phyloP scores from a whole-genome alignment of 805 yeast species.

The Yarrowia sp. region DNA sequence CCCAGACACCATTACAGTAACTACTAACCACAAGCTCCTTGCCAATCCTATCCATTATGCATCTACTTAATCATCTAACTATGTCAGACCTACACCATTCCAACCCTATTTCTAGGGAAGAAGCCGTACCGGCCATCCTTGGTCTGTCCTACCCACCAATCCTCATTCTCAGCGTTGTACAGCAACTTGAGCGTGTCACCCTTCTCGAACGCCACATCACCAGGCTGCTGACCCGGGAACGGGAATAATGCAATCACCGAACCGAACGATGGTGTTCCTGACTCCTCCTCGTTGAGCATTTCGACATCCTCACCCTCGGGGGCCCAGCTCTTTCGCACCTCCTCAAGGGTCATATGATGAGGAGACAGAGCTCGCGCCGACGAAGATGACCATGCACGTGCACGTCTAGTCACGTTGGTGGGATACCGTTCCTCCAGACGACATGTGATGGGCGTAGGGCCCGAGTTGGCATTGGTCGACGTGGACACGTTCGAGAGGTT shows the following conservation, averaged over 20 bases:
- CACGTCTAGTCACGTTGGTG: slow-evolving; percentile 29
- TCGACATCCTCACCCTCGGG: slow-evolving; percentile 10
- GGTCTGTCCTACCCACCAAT: slow-evolving; percentile 53
- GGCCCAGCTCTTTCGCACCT: slow-evolving; percentile 11
- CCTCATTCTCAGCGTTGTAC: slow-evolving; percentile 41
- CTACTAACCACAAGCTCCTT: no score
- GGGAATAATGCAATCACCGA: slow-evolving; percentile 38
- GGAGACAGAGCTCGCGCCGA: slow-evolving; percentile 34
- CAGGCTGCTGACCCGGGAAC: slow-evolving; percentile 41
- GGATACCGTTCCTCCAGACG: slow-evolving; percentile 28
- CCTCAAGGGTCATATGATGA: slow-evolving; percentile 3
- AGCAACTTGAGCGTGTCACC: slow-evolving; percentile 42
- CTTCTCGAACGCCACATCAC: slow-evolving; percentile 41
- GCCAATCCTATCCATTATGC: not conserved
- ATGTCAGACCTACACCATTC: not conserved
- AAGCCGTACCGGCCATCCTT: slow-evolving; percentile 44
- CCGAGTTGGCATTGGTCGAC: not conserved
- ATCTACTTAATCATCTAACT: not conserved
- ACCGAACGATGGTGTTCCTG: not conserved
- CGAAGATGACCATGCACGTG: slow-evolving; percentile 34
- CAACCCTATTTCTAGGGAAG: slow-evolving; percentile 50
- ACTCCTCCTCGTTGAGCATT: slow-evolving; percentile 10
- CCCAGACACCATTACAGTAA: no score
- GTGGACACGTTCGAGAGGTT: not conserved
- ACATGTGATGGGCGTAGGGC: not conserved